Percentiles rank a stretch among this genome's conserved stretches.
phyloP scores from a whole-genome alignment of 2,329 filamentous ascomycete species.

The Torrubiella hemipterigena region DNA sequence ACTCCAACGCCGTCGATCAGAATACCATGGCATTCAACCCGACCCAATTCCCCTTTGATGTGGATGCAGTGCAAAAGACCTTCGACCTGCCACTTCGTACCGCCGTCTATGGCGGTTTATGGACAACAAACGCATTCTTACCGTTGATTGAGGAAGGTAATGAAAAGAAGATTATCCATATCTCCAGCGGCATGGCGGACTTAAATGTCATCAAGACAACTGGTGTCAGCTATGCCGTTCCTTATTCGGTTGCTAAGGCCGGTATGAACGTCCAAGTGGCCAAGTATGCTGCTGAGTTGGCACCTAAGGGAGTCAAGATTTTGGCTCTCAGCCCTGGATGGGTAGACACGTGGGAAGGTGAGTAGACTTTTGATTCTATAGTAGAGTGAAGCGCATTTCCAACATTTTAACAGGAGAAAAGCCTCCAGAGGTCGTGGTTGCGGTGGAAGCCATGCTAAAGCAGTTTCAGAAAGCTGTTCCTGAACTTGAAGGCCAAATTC shows the following conservation, averaged over 20 bases:
- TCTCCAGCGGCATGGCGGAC: conserved; percentile 24
- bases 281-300: conserved; percentile 23
- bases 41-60: conserved; percentile 6
- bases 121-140: conserved; percentile 23
- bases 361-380: background rate
- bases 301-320: conserved; percentile 7
- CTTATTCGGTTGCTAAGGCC: conserved; percentile 25
- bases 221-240: conserved; percentile 12
- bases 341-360: conserved; percentile 6
- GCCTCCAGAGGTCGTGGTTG: background rate
- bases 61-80: conserved; percentile 5
- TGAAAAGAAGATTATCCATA: conserved; percentile 27
- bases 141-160: conserved; percentile 23
- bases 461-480: conserved; percentile 2
- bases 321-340: conserved; percentile 8
- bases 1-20: conserved; percentile 17
- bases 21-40: conserved; percentile 9
- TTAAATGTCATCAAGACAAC: conserved; percentile 12
- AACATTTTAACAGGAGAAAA: background rate
- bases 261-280: conserved; percentile 26
- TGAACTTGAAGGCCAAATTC: conserved; percentile 3
- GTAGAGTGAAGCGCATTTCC: background rate
- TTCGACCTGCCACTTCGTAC: conserved; percentile 27
- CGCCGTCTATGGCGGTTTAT: conserved; percentile 11
- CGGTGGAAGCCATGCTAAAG: background rate